These are phyloP conservation scores for Periglandula ipomoeae DNA, from an alignment of 2,329 filamentous ascomycete species.

Conservation along the genomic window DNA sequence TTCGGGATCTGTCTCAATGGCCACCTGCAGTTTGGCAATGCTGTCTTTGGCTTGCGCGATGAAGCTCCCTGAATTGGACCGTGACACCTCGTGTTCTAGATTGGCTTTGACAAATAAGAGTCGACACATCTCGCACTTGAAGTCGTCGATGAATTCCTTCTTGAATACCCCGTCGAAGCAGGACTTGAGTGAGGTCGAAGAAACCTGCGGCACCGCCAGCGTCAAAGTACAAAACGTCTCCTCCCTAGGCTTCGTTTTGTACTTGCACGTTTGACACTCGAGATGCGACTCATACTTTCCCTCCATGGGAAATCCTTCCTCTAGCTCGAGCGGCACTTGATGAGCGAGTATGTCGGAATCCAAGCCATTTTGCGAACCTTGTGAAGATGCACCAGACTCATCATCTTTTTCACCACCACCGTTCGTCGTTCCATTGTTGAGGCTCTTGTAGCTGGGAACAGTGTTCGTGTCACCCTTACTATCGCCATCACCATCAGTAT, in stretches of 20 bases:
- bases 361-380: neutral
- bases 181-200: slow-evolving; percentile 68
- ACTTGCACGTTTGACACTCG: slow-evolving; percentile 81
- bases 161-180: slow-evolving; percentile 95
- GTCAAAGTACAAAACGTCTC: slow-evolving; percentile 90
- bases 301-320: slow-evolving; percentile 82
- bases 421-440: neutral
- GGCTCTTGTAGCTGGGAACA: neutral
- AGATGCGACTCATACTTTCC: slow-evolving; percentile 91
- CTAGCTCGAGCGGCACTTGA: slow-evolving; percentile 31
- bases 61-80: slow-evolving; percentile 42
- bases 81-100: slow-evolving; percentile 50
- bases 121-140: slow-evolving; percentile 87
- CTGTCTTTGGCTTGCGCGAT: slow-evolving; percentile 43
- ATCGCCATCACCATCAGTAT: slow-evolving; percentile 12
- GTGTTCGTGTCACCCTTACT: slow-evolving; percentile 11
- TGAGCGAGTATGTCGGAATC: neutral
- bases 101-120: slow-evolving; percentile 67
- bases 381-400: neutral
- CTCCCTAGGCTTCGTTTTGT: slow-evolving; percentile 74
- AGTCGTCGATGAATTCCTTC: slow-evolving; percentile 93
- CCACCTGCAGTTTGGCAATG: slow-evolving; percentile 56
- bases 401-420: neutral
- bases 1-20: slow-evolving; percentile 77
- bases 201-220: slow-evolving; percentile 77